Evolutionary conservation across 345 rosid species (phyloP), one percentile per base, ranked within the genome.

Genomic region (Iberis pinnata): DNA sequence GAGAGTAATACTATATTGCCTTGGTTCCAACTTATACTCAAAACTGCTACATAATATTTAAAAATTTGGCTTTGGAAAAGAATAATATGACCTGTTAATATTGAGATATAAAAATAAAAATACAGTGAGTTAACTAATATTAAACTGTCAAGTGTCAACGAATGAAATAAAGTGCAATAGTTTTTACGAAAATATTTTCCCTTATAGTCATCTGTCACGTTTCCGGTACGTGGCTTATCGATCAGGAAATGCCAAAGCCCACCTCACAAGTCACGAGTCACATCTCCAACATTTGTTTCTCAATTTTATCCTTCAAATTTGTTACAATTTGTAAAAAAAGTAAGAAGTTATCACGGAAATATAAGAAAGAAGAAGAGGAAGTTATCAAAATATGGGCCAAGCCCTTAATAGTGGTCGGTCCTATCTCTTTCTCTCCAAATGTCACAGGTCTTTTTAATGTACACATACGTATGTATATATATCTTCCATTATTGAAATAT

Each of bases 351-450:
- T 12, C 32, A 27, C 32, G 18, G 11, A 53, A 27, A 27, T 2
- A 5, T 3, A 27, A 27, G 4, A 22, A 3, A 22, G 25, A 18
- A 1, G n/a, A 10, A 43, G 37, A 32, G 36, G 44, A 49, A 41
- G 36, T 50, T 45, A 41, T 29, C 16, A 52, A 54, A 37, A 18
- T 8, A 67, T 60, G 72, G 72, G 72, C 41, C 72, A 67, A 60
- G 62, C 62, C 12, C 72, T 67, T 42, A 33, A 60, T 25, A 46
- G 62, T 41, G 72, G 72, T 67, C 12, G 46, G 61, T 47, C 11
- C 27, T 58, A 20, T 50, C 59, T 44, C 24, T 41, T 49, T 56
- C 39, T 64, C 38, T 8, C 14, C 4, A 26, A n/a, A 16, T 9
- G n/a, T 43, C 45, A 52, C 38, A 24, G 14, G 8, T 39, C 14